phyloP scores from a whole-genome alignment of 495 filamentous ascomycete genomes.

The Penicillium canescens region DNA sequence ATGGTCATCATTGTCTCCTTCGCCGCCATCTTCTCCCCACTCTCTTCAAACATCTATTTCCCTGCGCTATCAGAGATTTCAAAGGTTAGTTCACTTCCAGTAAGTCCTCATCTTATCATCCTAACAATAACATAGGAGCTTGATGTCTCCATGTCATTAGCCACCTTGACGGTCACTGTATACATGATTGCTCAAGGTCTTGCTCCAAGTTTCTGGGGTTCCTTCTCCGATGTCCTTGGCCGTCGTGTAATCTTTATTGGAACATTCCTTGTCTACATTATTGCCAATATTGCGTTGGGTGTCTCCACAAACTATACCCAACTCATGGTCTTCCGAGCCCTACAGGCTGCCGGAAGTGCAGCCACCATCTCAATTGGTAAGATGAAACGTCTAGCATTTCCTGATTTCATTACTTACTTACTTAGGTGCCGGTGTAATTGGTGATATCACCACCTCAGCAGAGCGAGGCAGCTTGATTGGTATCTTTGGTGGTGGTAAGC shows the following conservation, averaged over 20 bases:
- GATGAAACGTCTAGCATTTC: not conserved
- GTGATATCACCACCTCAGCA: slow-evolving; percentile 38
- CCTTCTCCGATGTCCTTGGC: slow-evolving; percentile 42
- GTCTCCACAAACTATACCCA: slow-evolving; percentile 62
- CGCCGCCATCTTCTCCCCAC: slow-evolving; percentile 56
- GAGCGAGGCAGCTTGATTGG: slow-evolving; percentile 42
- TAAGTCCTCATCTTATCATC: not conserved
- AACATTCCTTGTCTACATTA: slow-evolving; percentile 41
- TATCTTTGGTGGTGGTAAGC: slow-evolving; percentile 39
- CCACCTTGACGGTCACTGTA: slow-evolving; percentile 39
- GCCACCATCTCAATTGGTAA: slow-evolving; percentile 48
- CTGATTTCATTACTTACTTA: not conserved
- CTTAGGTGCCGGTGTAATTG: slow-evolving; percentile 40
- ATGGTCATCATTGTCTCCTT: slow-evolving; percentile 63
- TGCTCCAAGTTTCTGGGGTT: slow-evolving; percentile 45
- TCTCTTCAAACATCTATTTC: slow-evolving; percentile 81
- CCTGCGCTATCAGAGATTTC: slow-evolving; percentile 56
- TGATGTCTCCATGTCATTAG: slow-evolving; percentile 32
- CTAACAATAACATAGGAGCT: slow-evolving; percentile 20
- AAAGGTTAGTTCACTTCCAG: slow-evolving; percentile 15
- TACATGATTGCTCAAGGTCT: slow-evolving; percentile 51
- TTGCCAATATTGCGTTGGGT: slow-evolving; percentile 62
- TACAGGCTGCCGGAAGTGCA: slow-evolving; percentile 64
- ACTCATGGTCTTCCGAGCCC: slow-evolving; percentile 60
- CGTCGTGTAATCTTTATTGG: slow-evolving; percentile 42